These are phyloP conservation scores for Botrytis deweyae DNA, from an alignment of 2,329 filamentous ascomycete species.

Conservation along the genomic window DNA sequence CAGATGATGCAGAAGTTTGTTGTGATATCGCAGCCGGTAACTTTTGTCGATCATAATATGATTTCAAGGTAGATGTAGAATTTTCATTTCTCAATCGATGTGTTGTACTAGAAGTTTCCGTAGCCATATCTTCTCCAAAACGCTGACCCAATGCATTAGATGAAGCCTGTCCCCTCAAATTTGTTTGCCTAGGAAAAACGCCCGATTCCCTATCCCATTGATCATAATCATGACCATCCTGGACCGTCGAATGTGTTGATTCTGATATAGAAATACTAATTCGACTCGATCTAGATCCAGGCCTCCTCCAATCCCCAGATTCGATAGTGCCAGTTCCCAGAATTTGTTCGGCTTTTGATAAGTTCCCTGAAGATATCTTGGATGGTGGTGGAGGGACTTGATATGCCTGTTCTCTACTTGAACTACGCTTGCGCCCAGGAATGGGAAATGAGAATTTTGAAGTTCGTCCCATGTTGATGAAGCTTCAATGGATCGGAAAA, in stretches of 20 bases:
- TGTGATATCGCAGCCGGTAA: slow-evolving; percentile 44
- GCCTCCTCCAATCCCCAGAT: slow-evolving; percentile 33
- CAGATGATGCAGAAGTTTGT: slow-evolving; percentile 46
- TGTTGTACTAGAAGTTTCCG: slow-evolving; percentile 41
- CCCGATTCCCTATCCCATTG: slow-evolving; percentile 35
- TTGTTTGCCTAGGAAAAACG: slow-evolving; percentile 33
- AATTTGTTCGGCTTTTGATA: slow-evolving; percentile 39
- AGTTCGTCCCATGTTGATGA: slow-evolving; percentile 37
- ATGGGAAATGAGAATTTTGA: slow-evolving; percentile 42
- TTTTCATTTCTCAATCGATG: slow-evolving; percentile 39
- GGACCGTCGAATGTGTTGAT: slow-evolving; percentile 32
- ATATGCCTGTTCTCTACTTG: slow-evolving; percentile 23
- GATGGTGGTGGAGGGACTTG: slow-evolving; percentile 12
- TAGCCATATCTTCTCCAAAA: slow-evolving; percentile 41
- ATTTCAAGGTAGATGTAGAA: slow-evolving; percentile 48
- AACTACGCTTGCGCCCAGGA: slow-evolving; percentile 36
- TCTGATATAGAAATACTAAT: slow-evolving; percentile 44
- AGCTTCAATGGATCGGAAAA: not conserved
- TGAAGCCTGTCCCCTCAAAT: slow-evolving; percentile 45
- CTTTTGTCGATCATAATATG: slow-evolving; percentile 47
- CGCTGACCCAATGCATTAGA: slow-evolving; percentile 46
- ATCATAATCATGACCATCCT: slow-evolving; percentile 31
- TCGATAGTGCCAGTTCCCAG: slow-evolving; percentile 27
- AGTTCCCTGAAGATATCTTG: slow-evolving; percentile 16
- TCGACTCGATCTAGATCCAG: slow-evolving; percentile 41